These are phyloP conservation scores for Rhizopogon roseolus DNA, from an alignment of 768 basidiomycete species.

Conservation along the genomic window DNA sequence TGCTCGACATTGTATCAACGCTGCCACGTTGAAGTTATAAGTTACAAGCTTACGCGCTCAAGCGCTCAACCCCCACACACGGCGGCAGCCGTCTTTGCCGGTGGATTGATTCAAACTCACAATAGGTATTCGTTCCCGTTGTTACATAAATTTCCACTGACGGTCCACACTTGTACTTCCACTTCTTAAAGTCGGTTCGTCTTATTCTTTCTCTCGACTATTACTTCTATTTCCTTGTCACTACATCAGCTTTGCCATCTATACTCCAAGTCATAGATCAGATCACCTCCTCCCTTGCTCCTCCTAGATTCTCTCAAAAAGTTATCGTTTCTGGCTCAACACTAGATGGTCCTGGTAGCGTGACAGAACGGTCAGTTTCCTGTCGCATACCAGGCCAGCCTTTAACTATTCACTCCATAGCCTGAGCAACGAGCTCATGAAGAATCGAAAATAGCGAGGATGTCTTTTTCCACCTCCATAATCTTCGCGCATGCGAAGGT, in stretches of 20 bases:
- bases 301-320: conserved; percentile 56
- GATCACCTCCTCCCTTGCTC: conserved; percentile 56
- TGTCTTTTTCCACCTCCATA: conserved; percentile 10
- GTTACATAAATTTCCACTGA: no score
- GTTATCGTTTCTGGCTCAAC: conserved; percentile 46
- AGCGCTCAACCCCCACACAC: no score
- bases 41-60: conserved; percentile 18
- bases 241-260: not conserved
- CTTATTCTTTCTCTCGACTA: conserved; percentile 22
- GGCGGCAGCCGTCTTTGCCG: conserved; percentile 3
- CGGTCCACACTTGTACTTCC: not conserved
- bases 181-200: conserved; percentile 7
- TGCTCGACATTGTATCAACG: conserved; percentile 30
- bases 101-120: not conserved
- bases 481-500: conserved; percentile 52
- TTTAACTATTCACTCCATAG: conserved; percentile 29
- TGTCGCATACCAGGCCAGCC: not conserved
- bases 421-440: conserved; percentile 82
- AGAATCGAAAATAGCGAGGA: conserved; percentile 64
- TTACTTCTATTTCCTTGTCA: conserved; percentile 13
- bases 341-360: conserved; percentile 65
- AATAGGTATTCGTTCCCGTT: not conserved
- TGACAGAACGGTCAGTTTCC: conserved; percentile 66
- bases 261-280: conserved; percentile 56
- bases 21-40: conserved; percentile 12